phyloP scores from a whole-genome alignment of 116 monocot species.

The Iris pallida region DNA sequence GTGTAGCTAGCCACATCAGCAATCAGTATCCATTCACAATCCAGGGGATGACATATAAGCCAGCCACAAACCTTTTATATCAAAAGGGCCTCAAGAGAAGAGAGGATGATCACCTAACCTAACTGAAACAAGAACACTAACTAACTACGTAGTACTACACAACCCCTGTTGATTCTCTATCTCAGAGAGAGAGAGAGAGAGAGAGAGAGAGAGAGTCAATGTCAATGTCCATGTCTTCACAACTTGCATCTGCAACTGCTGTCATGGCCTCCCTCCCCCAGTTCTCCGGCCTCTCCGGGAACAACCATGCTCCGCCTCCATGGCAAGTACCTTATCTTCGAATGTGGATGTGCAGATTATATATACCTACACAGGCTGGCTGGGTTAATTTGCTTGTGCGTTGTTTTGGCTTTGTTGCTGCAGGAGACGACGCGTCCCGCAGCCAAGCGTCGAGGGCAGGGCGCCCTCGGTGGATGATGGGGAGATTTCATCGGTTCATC shows the following conservation, averaged over 20 bases:
- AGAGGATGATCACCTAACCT: too few species aligned
- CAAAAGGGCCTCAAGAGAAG: too few species aligned
- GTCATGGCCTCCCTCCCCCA: constrained; percentile 51
- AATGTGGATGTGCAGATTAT: too few species aligned
- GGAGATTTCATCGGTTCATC: constrained; percentile 82
- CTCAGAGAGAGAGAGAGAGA: background rate
- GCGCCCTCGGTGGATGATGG: constrained; percentile 69
- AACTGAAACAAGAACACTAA: too few species aligned
- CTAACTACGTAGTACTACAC: too few species aligned
- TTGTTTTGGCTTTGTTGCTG: constrained; percentile 4
- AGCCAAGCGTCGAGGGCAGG: constrained; percentile 21
- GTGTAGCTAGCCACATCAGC: constrained; percentile 42
- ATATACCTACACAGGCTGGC: too few species aligned
- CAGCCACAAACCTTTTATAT: constrained; percentile 28
- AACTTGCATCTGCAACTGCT: constrained; percentile 38
- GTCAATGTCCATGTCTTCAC: constrained; percentile 79
- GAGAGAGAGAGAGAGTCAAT: too few species aligned
- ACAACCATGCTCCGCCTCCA: constrained; percentile 42
- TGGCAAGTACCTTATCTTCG: constrained; percentile 19
- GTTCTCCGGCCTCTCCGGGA: constrained; percentile 63
- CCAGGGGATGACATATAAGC: constrained; percentile 5
- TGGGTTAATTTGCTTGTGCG: background rate
- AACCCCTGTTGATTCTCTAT: background rate
- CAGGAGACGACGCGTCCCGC: constrained; percentile 29
- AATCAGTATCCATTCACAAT: constrained; percentile 34